These are phyloP conservation scores for Vicia villosa DNA, from an alignment of 306 rosid genomes.

Conservation along the genomic window DNA sequence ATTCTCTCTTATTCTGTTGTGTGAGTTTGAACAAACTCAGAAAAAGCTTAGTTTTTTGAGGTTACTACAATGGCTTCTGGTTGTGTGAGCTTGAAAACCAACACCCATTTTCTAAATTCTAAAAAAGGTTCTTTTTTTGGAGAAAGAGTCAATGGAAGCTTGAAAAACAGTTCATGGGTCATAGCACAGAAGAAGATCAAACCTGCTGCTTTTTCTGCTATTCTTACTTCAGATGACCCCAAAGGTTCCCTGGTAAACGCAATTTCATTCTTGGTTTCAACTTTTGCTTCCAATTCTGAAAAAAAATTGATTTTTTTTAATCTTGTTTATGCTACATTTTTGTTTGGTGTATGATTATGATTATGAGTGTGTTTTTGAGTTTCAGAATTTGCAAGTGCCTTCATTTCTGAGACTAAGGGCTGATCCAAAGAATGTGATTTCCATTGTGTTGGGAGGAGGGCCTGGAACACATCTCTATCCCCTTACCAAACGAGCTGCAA, in stretches of 20 bases:
- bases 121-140: slow-evolving; percentile 39
- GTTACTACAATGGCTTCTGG: slow-evolving; percentile 61
- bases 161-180: slow-evolving; percentile 35
- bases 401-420: slow-evolving; percentile 47
- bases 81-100: slow-evolving; percentile 50
- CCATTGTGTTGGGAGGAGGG: slow-evolving; percentile 89
- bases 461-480: slow-evolving; percentile 84
- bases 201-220: slow-evolving; percentile 49
- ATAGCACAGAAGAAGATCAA: slow-evolving; percentile 45
- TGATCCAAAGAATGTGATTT: slow-evolving; percentile 77
- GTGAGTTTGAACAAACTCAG: background rate
- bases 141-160: slow-evolving; percentile 55
- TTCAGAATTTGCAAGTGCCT: slow-evolving; percentile 63
- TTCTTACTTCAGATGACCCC: slow-evolving; percentile 60
- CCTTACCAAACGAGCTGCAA: slow-evolving; percentile 77
- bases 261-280: slow-evolving; percentile 18
- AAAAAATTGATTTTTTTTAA: background rate
- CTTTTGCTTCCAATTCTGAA: slow-evolving; percentile 8
- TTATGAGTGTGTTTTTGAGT: slow-evolving; percentile 18
- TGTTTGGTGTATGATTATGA: slow-evolving; percentile 10
- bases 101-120: slow-evolving; percentile 45
- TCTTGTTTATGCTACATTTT: slow-evolving; percentile 6
- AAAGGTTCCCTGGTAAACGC: slow-evolving; percentile 57
- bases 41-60: background rate
- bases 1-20: background rate